Conservation (phyloP, 345 rosid genomes). For the Mallotus nudiflorus region DNA sequence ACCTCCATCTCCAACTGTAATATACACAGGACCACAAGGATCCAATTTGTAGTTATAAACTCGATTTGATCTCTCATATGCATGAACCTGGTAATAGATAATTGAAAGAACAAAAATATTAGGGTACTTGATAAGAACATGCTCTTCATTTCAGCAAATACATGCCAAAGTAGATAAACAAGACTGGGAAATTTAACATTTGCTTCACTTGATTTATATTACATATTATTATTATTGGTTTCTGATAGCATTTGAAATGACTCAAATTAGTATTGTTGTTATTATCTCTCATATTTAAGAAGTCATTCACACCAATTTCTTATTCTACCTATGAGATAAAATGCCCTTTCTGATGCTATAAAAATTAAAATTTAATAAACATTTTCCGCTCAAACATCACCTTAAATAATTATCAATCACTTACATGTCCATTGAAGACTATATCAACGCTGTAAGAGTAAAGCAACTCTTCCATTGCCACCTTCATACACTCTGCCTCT, state of each 20-base stretch:
- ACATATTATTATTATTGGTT: background rate
- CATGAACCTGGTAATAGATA: conserved; percentile 63
- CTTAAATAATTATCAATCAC: conserved; percentile 6
- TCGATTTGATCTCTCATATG: conserved; percentile 90
- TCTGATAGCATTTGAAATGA: conserved; percentile 2
- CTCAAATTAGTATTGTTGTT: background rate
- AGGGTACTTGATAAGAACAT: background rate
- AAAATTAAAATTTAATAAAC: background rate
- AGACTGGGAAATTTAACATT: background rate
- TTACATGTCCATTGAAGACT: conserved; percentile 86
- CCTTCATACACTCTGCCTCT: conserved; percentile 88
- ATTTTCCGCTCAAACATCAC: background rate
- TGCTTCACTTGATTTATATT: background rate
- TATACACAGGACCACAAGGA: conserved; percentile 80
- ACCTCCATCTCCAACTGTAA: conserved; percentile 82
- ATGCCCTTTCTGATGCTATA: background rate
- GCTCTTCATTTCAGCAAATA: background rate
- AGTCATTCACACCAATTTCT: background rate
- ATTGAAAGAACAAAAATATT: background rate
- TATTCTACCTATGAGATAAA: background rate
- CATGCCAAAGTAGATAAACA: background rate
- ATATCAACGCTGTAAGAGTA: conserved; percentile 63
- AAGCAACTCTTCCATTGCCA: conserved; percentile 77
- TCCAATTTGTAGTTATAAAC: conserved; percentile 77
- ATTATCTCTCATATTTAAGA: background rate